Evolutionary conservation across 2,329 filamentous ascomycete genomes (phyloP).

Genomic region (Beauveria pseudobassiana): DNA sequence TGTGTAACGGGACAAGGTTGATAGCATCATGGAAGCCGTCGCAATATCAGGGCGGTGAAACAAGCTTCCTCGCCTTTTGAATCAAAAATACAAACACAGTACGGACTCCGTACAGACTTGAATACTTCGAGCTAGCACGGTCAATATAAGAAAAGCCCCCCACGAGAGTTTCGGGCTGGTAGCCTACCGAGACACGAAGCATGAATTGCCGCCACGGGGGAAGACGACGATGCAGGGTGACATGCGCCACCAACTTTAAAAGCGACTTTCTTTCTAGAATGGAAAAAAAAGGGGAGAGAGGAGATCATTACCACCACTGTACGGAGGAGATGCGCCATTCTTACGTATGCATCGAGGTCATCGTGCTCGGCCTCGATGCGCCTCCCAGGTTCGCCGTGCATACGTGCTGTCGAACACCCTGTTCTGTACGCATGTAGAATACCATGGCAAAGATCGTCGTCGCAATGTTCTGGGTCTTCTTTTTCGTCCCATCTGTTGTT

Average conservation of each 20-base stretch:
- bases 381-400: too few species aligned
- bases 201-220: background rate
- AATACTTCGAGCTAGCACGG: too few species aligned
- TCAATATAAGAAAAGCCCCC: background rate
- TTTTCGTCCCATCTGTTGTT: too few species aligned
- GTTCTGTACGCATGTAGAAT: too few species aligned
- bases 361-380: too few species aligned
- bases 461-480: too few species aligned
- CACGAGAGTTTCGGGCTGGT: background rate
- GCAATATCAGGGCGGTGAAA: background rate
- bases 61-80: background rate
- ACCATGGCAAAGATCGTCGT: too few species aligned
- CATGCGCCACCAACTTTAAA: background rate
- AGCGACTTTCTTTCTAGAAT: background rate
- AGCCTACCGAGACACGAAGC: background rate
- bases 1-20: background rate
- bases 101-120: too few species aligned
- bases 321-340: background rate
- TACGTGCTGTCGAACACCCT: too few species aligned
- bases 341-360: background rate
- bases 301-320: too few species aligned
- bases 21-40: background rate
- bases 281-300: background rate
- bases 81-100: background rate
- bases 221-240: background rate